Percentiles rank a stretch among this genome's conserved stretches.
Evolutionary conservation across 352 stramenopile genomes (phyloP).

Genomic region (Phytophthora multivora): DNA sequence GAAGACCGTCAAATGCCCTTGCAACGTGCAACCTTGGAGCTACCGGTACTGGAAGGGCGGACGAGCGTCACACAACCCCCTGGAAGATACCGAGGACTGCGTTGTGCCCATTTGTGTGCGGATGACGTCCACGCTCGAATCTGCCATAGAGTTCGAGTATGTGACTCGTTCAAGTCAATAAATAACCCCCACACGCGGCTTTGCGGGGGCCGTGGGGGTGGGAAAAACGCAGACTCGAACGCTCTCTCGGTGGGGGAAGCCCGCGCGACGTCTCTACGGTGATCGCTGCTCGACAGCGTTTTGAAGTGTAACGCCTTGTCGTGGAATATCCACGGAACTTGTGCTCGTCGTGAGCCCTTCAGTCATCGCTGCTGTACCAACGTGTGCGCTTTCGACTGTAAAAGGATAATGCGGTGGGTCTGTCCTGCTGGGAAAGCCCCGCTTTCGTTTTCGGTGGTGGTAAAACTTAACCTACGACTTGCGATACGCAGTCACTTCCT

Average conservation of each 20-base stretch:
- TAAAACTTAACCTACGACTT: constrained; percentile 27
- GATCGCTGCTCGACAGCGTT: not conserved
- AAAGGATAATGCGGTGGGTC: no score
- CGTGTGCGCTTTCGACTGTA: no score
- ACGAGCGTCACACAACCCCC: constrained; percentile 21
- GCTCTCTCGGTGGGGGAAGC: constrained; percentile 13
- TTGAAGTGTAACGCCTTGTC: constrained; percentile 7
- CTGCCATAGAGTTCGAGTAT: constrained; percentile 5
- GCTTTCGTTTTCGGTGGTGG: constrained; percentile 27
- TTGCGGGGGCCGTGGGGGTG: not conserved
- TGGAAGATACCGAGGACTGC: constrained; percentile 26
- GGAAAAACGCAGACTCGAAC: constrained; percentile 9
- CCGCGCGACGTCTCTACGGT: constrained; percentile 1
- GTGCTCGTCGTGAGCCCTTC: not conserved
- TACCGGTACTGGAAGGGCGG: constrained; percentile 17
- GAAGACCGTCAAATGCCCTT: not conserved
- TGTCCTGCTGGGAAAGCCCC: not conserved
- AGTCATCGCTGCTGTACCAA: no score
- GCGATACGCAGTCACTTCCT: constrained; percentile 17
- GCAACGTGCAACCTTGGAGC: not conserved
- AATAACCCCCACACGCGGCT: constrained; percentile 3
- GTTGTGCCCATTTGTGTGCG: no score
- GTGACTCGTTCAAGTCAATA: not conserved
- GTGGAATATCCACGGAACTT: not conserved
- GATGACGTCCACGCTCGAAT: not conserved